Base-by-base conservation (phyloP, 192 early-diverging fungal species). In the Glomus cerebriforme region DNA sequence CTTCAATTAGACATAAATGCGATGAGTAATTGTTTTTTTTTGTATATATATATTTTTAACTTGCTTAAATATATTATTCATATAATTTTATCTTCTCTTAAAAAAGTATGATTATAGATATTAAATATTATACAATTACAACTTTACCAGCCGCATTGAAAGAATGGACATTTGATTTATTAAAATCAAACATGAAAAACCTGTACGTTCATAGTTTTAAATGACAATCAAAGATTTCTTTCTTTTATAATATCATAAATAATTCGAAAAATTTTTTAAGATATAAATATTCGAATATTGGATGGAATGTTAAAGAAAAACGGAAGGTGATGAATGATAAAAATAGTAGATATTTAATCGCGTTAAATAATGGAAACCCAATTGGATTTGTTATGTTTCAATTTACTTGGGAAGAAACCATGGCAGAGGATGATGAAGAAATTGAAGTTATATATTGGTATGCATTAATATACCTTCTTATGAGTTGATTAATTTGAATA, bases 381-480 rank as follows among this genome's bases (percentile, higher is more conserved):
- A 79, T 87, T 68, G 77, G 77, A 58, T 78, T 78, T 43, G n/a
- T 69, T 0, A 83, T 89, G 78, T 91, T 90, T 70, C 88, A 91
- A 74, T 86, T 91, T 66, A 82, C 83, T 9, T 80, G 82, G 79
- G 89, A 91, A 82, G 90, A 91, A 37, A 87, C 84, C 1, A 85
- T 84, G 83, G 65, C 63, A 58, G 89, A 88, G 70, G 88, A 86
- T 59, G 82, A 85, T 27, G 10, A 27, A n/a, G 77, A 82, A 59
- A 82, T 76, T 22, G 82, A 87, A 67, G 84, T 84, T n/a, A 83
- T 89, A 17, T 92, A 92, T 80, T 92, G 91, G 91, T 91, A 88
- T 78, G n/a, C 27, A 26, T 34, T 32, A 27, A n/a, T n/a, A 26
- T 39, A 26, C 45, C 31, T 69, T 31, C 60, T 29, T 37, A 35